Evolutionary conservation across 1,139 yeast genomes (phyloP), one percentile per base, ranked within the genome.

Genomic region (Lizanozyma gosingica): DNA sequence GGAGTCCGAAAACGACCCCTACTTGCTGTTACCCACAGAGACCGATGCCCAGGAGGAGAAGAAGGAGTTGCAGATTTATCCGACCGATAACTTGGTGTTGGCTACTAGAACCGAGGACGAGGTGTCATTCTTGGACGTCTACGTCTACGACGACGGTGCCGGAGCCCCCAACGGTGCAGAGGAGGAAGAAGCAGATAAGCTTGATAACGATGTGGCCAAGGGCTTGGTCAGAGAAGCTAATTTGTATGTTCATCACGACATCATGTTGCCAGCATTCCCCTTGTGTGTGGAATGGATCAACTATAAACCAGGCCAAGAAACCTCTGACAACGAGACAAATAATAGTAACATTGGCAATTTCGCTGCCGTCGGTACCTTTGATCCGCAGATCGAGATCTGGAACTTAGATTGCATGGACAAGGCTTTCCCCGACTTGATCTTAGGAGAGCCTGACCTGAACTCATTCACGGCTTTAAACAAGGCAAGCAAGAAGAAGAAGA

Each of bases 91-190:
- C 58, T 65, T 92, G 65, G 78, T 92, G 34, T 71, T 92, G 50
- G 90, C 96, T 11, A 83, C 97, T 1, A 81, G 96, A 66, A 94
- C 99, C 2, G 97, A 92, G 57, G 98, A 92, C 59, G 97, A 92
- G 41, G 73, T 92, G 37, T 88, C 97, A 14, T 85, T 83, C 56
- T 70, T 92, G 55, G 98, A 92, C 55, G 94, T 92, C 2, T 90
- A 90, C 54, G 86, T 94, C 22, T 92, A 90, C 59, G 97, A 92
- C 59, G 96, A 90, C 56, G 94, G 94, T 56, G 90, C 92, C 15
- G 92, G 90, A 27, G 85, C 83, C 40, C 85, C 83, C 40, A 71
- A 65, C 17, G 80, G 78, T 6, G 74, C 77, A 8, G 55, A 58
- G 16, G 78, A 72, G 45, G 87, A 78, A 45, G 82, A 71, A 41